Evolutionary conservation across 2,329 filamentous ascomycete species (phyloP), one percentile per base, ranked within the genome.

Genomic region (Moelleriella libera): DNA sequence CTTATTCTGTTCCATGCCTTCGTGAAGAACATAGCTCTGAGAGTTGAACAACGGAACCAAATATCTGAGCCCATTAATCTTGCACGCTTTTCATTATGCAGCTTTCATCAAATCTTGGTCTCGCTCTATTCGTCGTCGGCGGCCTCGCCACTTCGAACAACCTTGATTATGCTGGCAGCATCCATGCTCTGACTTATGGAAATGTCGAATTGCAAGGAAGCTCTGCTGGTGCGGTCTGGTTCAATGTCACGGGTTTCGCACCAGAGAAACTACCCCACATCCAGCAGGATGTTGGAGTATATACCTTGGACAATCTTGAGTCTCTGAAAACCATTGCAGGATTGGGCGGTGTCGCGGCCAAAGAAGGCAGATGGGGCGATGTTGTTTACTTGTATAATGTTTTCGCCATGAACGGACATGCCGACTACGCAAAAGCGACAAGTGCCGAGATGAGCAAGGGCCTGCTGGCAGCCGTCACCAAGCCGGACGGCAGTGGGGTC

Each of bases 361-460:
- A 45, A 30, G 14, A 47, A 14, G 45, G 46, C 14, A 45, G 42
- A 47, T 50, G 43, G 46, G 46, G 48, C n/a, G 48, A 50, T 30
- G 12, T 50, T 5, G 40, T 50, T 4, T 50, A 45, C 30, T 43
- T 50, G 4, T 30, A 47, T 29, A 50, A 48, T 30, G 39, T 12
- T 12, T 50, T 50, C 32, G 43, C 41, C 43, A 50, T 50, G 48
- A 50, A 50, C 39, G 48, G 39, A 5, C 46, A 50, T 32, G 43
- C 39, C 37, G 43, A 48, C 8, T 50, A 50, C 46, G 11, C 32
- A 14, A 43, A 43, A 11, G 29, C 39, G 4, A 29, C 28, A 3
- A 50, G 48, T 46, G 10, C 28, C 5, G 8, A 50, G 46, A 46
- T 50, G 46, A 37, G 40, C 6, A 40, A 45, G 1, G 46, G 46